Evolutionary conservation across 305 asterid genomes (phyloP).

Genomic region (Rubia peregrina): DNA sequence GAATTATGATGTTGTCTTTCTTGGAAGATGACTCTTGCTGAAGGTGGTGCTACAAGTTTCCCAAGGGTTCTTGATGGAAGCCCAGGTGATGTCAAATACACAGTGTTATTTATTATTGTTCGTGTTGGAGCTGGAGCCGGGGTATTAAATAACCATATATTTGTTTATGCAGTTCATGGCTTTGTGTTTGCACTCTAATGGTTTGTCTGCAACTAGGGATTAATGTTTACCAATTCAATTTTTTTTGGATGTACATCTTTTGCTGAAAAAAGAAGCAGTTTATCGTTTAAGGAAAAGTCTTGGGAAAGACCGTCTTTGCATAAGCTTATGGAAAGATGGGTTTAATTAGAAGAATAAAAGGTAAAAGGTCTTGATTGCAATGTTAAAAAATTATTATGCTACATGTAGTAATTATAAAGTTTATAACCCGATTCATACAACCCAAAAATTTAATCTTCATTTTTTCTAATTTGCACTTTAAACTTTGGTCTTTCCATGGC

Average conservation of each 20-base stretch:
- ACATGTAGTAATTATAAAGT: too few relatives aligned
- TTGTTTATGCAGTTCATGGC: not conserved
- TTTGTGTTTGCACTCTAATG: not conserved
- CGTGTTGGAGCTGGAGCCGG: not conserved
- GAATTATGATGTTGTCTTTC: not conserved
- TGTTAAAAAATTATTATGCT: too few relatives aligned
- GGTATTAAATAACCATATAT: not conserved
- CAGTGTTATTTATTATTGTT: not conserved
- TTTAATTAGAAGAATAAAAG: too few relatives aligned
- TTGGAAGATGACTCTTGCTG: not conserved
- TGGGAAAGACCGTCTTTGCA: too few relatives aligned
- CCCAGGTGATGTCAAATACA: not conserved
- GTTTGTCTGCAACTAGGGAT: not conserved
- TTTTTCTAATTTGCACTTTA: too few relatives aligned
- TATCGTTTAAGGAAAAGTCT: too few relatives aligned
- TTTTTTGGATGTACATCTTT: not conserved
- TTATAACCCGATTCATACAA: too few relatives aligned
- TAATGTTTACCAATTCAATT: not conserved
- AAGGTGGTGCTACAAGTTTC: not conserved
- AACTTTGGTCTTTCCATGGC: too few relatives aligned
- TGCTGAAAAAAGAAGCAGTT: not conserved
- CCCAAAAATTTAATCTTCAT: too few relatives aligned
- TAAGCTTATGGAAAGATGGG: too few relatives aligned
- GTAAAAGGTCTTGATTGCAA: too few relatives aligned
- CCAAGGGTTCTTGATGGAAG: not conserved